Evolutionary conservation across 768 basidiomycete genomes (phyloP).

Genomic region (Russula griseocarnosa): DNA sequence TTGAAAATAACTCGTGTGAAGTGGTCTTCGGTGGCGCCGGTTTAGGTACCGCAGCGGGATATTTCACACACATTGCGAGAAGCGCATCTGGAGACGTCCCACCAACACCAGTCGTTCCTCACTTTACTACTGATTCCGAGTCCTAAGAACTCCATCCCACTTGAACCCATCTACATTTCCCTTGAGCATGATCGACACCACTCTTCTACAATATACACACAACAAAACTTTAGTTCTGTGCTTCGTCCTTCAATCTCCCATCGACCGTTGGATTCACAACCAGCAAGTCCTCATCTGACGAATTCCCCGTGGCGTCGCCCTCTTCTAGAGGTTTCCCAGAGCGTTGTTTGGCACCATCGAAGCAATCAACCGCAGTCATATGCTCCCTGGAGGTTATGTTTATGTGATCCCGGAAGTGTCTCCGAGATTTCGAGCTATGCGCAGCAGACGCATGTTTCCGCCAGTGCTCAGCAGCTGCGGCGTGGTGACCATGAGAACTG

Average conservation of each 20-base stretch:
- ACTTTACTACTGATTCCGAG: slow-evolving; percentile 24
- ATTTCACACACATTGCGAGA: slow-evolving; percentile 53
- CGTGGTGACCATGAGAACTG: slow-evolving; percentile 23
- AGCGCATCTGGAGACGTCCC: slow-evolving; percentile 53
- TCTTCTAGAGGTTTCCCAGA: slow-evolving; percentile 19
- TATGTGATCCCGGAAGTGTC: slow-evolving; percentile 57
- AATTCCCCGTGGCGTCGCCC: slow-evolving; percentile 11
- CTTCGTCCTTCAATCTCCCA: slow-evolving; percentile 38
- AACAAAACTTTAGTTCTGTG: slow-evolving; percentile 32
- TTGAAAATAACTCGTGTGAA: slow-evolving; percentile 31
- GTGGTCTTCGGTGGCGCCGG: slow-evolving; percentile 72
- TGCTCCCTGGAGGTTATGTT: slow-evolving; percentile 62
- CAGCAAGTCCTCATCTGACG: slow-evolving; percentile 32
- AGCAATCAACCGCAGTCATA: slow-evolving; percentile 74
- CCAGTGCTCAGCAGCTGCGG: slow-evolving; percentile 44
- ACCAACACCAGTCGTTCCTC: slow-evolving; percentile 38
- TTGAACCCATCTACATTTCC: slow-evolving; percentile 1
- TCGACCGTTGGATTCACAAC: slow-evolving; percentile 37
- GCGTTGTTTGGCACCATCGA: slow-evolving; percentile 47
- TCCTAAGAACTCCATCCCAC: slow-evolving; percentile 13
- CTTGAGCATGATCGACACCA: background rate
- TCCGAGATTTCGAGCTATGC: slow-evolving; percentile 45
- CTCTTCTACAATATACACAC: slow-evolving; percentile 4
- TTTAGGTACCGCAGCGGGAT: slow-evolving; percentile 57
- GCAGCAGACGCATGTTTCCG: slow-evolving; percentile 44